These are phyloP conservation scores for Ormosia semicastrata DNA, from an alignment of 306 rosid species.

Conservation along the genomic window DNA sequence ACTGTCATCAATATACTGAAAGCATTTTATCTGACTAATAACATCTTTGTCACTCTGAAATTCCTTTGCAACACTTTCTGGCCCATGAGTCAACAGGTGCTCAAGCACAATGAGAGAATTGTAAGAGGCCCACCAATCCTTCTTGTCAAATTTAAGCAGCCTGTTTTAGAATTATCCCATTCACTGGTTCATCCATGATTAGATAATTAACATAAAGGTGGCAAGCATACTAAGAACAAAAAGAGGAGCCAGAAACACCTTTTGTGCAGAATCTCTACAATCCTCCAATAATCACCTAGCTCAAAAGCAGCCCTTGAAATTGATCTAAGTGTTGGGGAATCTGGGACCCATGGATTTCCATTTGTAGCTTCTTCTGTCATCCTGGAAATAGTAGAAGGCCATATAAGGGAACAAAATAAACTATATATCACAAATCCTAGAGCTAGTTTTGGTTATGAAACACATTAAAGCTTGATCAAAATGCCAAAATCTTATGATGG, in stretches of 20 bases:
- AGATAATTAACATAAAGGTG: background rate
- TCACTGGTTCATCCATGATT: background rate
- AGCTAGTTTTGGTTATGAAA: constrained; percentile 2
- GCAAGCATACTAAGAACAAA: background rate
- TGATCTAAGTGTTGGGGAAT: constrained; percentile 63
- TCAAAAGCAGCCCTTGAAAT: constrained; percentile 97
- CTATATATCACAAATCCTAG: constrained; percentile 16
- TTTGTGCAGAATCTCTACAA: constrained; percentile 55
- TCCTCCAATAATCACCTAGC: constrained; percentile 77
- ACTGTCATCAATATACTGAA: constrained; percentile 68
- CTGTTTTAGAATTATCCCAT: constrained; percentile 39
- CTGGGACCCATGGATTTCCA: constrained; percentile 75
- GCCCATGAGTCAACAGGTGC: constrained; percentile 88
- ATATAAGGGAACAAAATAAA: background rate
- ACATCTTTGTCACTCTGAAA: constrained; percentile 68
- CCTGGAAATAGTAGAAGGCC: constrained; percentile 35
- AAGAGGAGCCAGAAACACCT: constrained; percentile 23
- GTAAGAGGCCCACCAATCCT: constrained; percentile 80
- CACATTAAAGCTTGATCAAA: background rate
- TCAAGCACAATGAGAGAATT: constrained; percentile 75
- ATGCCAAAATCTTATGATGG: background rate
- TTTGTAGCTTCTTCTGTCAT: constrained; percentile 82
- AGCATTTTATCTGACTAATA: constrained; percentile 54
- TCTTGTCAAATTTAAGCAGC: constrained; percentile 70
- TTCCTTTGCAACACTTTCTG: constrained; percentile 79